Evolutionary conservation across 2,329 filamentous ascomycete genomes (phyloP).

Genomic region (Cadophora sp.): DNA sequence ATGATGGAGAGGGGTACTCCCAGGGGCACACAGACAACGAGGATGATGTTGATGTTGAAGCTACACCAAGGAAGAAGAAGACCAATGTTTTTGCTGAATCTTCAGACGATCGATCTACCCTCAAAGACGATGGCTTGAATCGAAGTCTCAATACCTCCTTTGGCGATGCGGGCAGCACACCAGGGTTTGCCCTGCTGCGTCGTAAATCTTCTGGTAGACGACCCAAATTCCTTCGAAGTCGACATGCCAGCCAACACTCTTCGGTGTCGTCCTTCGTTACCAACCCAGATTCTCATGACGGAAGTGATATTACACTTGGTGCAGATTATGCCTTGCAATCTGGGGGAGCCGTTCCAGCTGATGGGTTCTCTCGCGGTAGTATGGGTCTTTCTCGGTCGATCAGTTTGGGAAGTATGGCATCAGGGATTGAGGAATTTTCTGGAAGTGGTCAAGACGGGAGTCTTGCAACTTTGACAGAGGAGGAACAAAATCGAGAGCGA

Average conservation of each 20-base stretch:
- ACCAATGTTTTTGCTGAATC: slow-evolving; percentile 29
- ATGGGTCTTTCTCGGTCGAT: slow-evolving; percentile 75
- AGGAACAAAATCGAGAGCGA: slow-evolving; percentile 54
- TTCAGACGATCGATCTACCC: slow-evolving; percentile 35
- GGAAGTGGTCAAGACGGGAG: slow-evolving; percentile 51
- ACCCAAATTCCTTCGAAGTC: slow-evolving; percentile 64
- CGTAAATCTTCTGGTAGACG: slow-evolving; percentile 51
- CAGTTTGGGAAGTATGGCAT: slow-evolving; percentile 89
- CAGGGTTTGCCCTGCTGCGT: slow-evolving; percentile 52
- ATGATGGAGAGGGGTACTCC: slow-evolving; percentile 24
- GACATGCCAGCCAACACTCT: slow-evolving; percentile 61
- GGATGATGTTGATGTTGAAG: slow-evolving; percentile 36
- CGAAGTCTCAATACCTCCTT: slow-evolving; percentile 42
- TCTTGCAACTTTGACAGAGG: slow-evolving; percentile 65
- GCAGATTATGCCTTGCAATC: slow-evolving; percentile 85
- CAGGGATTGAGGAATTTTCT: slow-evolving; percentile 66
- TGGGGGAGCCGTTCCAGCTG: slow-evolving; percentile 72
- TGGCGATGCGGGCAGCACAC: slow-evolving; percentile 54
- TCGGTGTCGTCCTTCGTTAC: slow-evolving; percentile 66
- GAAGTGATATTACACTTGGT: slow-evolving; percentile 76
- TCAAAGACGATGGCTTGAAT: slow-evolving; percentile 47
- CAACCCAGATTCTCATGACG: slow-evolving; percentile 59
- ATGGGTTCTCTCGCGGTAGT: slow-evolving; percentile 56
- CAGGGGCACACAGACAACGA: slow-evolving; percentile 33
- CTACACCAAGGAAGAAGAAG: slow-evolving; percentile 38